These are phyloP conservation scores for Cicer chorassanicum DNA, from an alignment of 306 rosid species.

Conservation along the genomic window DNA sequence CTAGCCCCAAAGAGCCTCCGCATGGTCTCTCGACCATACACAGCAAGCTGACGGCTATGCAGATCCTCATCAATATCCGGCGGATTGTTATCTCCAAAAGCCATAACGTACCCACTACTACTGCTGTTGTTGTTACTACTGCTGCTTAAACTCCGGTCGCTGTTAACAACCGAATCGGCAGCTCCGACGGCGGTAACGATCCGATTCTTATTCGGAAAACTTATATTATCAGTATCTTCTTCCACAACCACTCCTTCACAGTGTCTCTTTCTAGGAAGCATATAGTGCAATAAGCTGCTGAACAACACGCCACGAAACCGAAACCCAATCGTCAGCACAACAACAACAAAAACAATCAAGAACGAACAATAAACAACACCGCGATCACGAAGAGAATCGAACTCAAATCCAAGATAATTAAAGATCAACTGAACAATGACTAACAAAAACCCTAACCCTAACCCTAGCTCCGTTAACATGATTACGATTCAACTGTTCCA, in stretches of 20 bases:
- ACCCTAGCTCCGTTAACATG: slow-evolving; percentile 50
- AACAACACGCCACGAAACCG: slow-evolving; percentile 55
- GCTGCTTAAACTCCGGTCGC: slow-evolving; percentile 38
- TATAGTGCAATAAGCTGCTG: slow-evolving; percentile 84
- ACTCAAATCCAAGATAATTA: slow-evolving; percentile 17
- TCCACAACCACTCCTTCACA: slow-evolving; percentile 74
- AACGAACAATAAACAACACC: slow-evolving; percentile 15
- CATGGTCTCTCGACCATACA: slow-evolving; percentile 97
- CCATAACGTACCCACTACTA: slow-evolving; percentile 57
- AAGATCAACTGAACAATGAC: slow-evolving; percentile 47
- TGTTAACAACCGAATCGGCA: slow-evolving; percentile 58
- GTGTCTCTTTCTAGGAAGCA: slow-evolving; percentile 95
- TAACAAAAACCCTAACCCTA: slow-evolving; percentile 61
- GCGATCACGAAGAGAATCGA: slow-evolving; percentile 12
- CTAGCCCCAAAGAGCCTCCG: slow-evolving; percentile 80
- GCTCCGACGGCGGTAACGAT: slow-evolving; percentile 51
- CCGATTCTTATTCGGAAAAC: slow-evolving; percentile 55
- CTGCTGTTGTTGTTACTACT: slow-evolving; percentile 37
- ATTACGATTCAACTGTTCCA: slow-evolving; percentile 7
- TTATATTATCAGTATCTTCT: slow-evolving; percentile 46
- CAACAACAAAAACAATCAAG: slow-evolving; percentile 48
- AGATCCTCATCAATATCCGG: slow-evolving; percentile 90
- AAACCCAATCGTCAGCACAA: slow-evolving; percentile 50
- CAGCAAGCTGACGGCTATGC: slow-evolving; percentile 96
- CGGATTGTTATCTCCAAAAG: slow-evolving; percentile 59